Evolutionary conservation across 257 asterid genomes (phyloP).

Genomic region (Nicotiana undulata): DNA sequence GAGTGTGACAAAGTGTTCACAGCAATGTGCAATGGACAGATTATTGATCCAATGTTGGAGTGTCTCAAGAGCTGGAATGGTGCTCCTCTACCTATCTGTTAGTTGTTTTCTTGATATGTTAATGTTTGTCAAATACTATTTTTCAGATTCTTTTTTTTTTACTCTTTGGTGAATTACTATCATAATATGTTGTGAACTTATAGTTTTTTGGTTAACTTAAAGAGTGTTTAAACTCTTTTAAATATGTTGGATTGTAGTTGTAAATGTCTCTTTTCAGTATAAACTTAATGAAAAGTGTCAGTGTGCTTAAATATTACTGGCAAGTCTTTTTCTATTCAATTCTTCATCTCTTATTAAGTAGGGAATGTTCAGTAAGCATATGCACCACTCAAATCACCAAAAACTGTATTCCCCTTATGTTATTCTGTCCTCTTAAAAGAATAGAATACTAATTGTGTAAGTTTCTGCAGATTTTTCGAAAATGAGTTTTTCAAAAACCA

Average conservation of each 20-base stretch:
- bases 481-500: too few relatives aligned
- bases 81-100: constrained; percentile 68
- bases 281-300: background rate
- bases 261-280: background rate
- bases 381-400: too few relatives aligned
- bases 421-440: too few relatives aligned
- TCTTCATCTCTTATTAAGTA: too few relatives aligned
- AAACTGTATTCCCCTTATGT: too few relatives aligned
- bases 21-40: constrained; percentile 48
- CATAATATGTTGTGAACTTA: background rate
- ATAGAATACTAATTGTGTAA: too few relatives aligned
- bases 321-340: background rate
- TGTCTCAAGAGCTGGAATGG: constrained; percentile 73
- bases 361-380: too few relatives aligned
- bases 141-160: background rate
- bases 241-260: background rate
- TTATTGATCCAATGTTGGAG: constrained; percentile 69
- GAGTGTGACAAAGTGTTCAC: constrained; percentile 75
- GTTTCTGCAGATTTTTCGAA: too few relatives aligned
- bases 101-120: background rate
- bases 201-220: background rate
- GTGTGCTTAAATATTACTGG: background rate
- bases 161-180: background rate
- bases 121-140: background rate
- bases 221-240: background rate